phyloP scores from a whole-genome alignment of 176 grass and related monocot genomes.

The Carex littledalei region DNA sequence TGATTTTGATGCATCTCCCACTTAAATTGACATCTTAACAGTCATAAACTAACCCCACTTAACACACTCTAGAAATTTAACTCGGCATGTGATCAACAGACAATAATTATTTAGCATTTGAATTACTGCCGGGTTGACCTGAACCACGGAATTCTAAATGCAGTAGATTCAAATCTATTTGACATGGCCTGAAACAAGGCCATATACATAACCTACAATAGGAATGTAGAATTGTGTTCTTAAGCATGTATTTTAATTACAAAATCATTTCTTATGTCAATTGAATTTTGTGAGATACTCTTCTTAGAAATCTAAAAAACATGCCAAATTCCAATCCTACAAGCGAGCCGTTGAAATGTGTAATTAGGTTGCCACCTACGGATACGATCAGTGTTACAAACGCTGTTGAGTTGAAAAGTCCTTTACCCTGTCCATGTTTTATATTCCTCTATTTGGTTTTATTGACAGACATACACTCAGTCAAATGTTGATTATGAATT shows the following conservation, averaged over 20 bases:
- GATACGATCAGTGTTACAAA: background rate
- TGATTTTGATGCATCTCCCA: background rate
- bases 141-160: background rate
- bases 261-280: background rate
- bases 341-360: background rate
- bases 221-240: background rate
- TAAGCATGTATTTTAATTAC: background rate
- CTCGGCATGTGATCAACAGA: background rate
- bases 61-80: background rate
- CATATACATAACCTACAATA: background rate
- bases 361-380: background rate
- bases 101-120: background rate
- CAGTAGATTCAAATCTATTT: background rate
- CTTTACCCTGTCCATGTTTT: background rate
- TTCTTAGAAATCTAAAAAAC: background rate
- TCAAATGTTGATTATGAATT: background rate
- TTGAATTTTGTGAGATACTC: background rate
- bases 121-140: background rate
- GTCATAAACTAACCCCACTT: background rate
- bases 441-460: background rate
- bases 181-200: background rate
- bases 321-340: background rate
- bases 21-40: background rate
- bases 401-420: background rate
- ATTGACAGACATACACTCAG: background rate